Conservation (phyloP, 768 basidiomycete genomes). For the Phylloporus sp. region DNA sequence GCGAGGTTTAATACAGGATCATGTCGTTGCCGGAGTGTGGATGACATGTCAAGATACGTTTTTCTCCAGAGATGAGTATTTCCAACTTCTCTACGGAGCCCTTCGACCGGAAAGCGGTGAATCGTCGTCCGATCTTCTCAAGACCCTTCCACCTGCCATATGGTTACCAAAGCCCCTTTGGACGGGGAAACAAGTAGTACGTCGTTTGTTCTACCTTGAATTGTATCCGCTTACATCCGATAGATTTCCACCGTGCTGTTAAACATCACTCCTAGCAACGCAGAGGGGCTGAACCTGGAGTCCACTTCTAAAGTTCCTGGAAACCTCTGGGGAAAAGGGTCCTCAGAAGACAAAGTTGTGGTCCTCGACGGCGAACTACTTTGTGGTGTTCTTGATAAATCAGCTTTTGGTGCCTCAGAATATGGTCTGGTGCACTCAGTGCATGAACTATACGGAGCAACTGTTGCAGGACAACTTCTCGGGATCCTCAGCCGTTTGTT, state of each 20-base stretch:
- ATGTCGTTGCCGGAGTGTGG: slow-evolving; percentile 98
- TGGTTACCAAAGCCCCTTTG: slow-evolving; percentile 89
- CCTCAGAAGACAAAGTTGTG: slow-evolving; percentile 77
- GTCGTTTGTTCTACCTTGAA: slow-evolving; percentile 19
- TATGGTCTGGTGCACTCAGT: slow-evolving; percentile 97
- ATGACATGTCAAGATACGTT: slow-evolving; percentile 96
- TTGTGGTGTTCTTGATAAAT: slow-evolving; percentile 93
- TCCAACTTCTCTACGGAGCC: slow-evolving; percentile 92
- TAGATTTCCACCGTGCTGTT: slow-evolving; percentile 92
- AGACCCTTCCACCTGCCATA: slow-evolving; percentile 85
- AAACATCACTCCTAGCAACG: slow-evolving; percentile 80
- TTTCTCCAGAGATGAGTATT: slow-evolving; percentile 93
- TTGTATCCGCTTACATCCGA: not conserved
- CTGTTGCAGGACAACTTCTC: slow-evolving; percentile 83
- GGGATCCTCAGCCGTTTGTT: slow-evolving; percentile 91
- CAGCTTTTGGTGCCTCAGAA: slow-evolving; percentile 93
- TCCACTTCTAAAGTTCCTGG: slow-evolving; percentile 89
- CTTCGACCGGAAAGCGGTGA: slow-evolving; percentile 82
- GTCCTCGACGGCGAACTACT: slow-evolving; percentile 93
- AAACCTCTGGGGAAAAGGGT: slow-evolving; percentile 75
- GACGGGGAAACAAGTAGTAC: slow-evolving; percentile 97
- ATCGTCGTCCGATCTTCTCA: slow-evolving; percentile 49
- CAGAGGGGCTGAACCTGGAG: slow-evolving; percentile 77
- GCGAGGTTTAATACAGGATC: slow-evolving; percentile 97
- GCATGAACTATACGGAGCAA: slow-evolving; percentile 91